Conservation (phyloP, 139 green algal genomes). For the Chlorella sp. region DNA sequence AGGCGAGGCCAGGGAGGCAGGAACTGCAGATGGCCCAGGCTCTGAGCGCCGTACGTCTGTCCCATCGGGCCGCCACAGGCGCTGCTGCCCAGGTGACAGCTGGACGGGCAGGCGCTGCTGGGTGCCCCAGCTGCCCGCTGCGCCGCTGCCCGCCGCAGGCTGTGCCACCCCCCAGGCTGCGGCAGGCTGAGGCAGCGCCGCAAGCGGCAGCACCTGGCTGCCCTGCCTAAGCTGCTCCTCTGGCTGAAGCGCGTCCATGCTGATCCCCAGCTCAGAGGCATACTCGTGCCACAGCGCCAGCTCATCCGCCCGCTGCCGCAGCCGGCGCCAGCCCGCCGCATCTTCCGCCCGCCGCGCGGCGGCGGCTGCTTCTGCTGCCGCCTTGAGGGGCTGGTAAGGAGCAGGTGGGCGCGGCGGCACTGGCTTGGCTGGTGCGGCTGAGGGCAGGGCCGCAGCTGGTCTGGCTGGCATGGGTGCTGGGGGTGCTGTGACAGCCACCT, state of each 20-base stretch:
- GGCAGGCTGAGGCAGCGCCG: not conserved
- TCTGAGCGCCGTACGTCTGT: too few relatives aligned
- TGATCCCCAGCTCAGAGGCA: not conserved
- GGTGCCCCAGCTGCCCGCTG: too few relatives aligned
- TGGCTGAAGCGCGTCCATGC: not conserved
- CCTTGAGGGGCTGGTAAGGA: conserved; percentile 1
- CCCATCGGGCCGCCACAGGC: not conserved
- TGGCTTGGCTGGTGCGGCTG: too few relatives aligned
- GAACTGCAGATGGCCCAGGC: too few relatives aligned
- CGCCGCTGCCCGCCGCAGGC: too few relatives aligned
- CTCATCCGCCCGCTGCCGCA: conserved; percentile 11
- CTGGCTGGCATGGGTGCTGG: too few relatives aligned
- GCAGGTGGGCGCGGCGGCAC: not conserved
- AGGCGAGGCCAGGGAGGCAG: not conserved
- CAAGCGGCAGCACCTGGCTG: not conserved
- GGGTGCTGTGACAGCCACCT: too few relatives aligned
- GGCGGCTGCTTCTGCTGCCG: not conserved
- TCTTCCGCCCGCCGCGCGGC: not conserved
- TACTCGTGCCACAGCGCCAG: conserved; percentile 29
- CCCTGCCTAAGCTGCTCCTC: not conserved
- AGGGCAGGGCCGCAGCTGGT: too few relatives aligned
- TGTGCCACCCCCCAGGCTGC: not conserved
- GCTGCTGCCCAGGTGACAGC: not conserved
- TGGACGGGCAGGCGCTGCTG: not conserved
- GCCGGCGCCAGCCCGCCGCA: conserved; percentile 6